Conservation (phyloP, 2,329 filamentous ascomycete species). For the Fusarium luffae region DNA sequence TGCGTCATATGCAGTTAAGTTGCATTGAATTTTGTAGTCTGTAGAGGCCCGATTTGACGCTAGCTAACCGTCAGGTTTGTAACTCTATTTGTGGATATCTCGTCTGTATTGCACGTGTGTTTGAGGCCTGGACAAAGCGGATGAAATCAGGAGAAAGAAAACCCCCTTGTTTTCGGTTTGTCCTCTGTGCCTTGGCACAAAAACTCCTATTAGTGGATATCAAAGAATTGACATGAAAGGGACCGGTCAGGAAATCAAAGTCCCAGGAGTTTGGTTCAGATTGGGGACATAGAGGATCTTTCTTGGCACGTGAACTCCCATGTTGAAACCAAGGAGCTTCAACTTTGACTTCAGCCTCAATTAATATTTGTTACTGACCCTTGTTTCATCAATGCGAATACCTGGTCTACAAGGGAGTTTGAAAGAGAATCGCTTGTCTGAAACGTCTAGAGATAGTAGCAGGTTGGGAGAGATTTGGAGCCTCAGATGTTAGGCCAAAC, state of each 20-base stretch:
- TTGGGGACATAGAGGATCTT: slow-evolving; percentile 16
- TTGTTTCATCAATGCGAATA: slow-evolving; percentile 28
- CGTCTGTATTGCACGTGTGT: background rate
- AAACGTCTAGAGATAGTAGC: slow-evolving; percentile 17
- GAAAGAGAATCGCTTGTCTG: slow-evolving; percentile 22
- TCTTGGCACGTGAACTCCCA: slow-evolving; percentile 24
- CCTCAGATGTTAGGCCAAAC: slow-evolving; percentile 16
- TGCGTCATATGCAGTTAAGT: slow-evolving; percentile 33
- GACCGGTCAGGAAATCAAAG: background rate
- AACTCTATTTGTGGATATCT: slow-evolving; percentile 26
- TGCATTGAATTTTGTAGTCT: slow-evolving; percentile 25
- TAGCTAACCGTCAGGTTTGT: slow-evolving; percentile 27
- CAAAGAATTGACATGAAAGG: slow-evolving; percentile 1
- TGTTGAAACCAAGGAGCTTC: slow-evolving; percentile 24
- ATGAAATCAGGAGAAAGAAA: slow-evolving; percentile 9
- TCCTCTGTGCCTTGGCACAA: slow-evolving; percentile 1
- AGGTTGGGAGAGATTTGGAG: background rate
- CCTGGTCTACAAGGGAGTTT: slow-evolving; percentile 18
- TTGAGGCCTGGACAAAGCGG: background rate
- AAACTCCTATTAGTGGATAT: background rate
- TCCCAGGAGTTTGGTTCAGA: background rate
- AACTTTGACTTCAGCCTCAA: slow-evolving; percentile 7
- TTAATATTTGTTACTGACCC: slow-evolving; percentile 11
- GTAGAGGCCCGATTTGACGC: slow-evolving; percentile 28
- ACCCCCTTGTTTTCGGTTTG: background rate